Base-by-base conservation (phyloP, 176 grass and related monocot genomes). In the Oryza meridionalis region DNA sequence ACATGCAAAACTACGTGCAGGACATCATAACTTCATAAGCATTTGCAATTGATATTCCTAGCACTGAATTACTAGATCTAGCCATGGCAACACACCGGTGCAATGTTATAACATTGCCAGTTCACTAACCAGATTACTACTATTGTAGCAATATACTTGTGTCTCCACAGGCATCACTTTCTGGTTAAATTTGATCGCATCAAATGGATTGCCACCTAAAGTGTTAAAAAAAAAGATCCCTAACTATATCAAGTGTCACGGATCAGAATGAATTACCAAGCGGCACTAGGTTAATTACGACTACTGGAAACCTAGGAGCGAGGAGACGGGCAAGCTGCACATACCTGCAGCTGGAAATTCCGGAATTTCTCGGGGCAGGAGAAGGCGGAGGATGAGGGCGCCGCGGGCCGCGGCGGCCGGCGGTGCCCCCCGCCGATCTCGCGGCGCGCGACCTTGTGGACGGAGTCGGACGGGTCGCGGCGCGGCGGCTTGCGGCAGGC, bases 351-450 rank as follows among this genome's bases (percentile, higher is more conserved):
- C 85, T 84, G 89, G 89, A 91, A 80, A 65, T 91, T 87, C 64
- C 81, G 85, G 85, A 91, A 91, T 42, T 81, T 91, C 89, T 91
- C 89, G 59, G 88, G 88, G 65, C 81, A 87, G 25, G 85, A 84
- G 76, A 83, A 90, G 38, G 79, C 19, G n/a, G 84, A 79, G 27
- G 84, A 83, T 11, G 84, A 90, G 15, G 70, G 76, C 22, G 81
- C 84, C 38, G 70, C 81, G 29, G 80, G 84, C 3, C 84, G 84
- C 65, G 84, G 75, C 5, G 80, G 89, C 0, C 84, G 84, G 0
- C 89, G 81, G 53, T 86, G 85, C 6, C 84, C 89, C 32, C 89
- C 85, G 70, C 89, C 89, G 81, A 91, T 91, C 89, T 91, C 89
- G 17, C 84, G 89, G 80, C 84, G 80, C 29, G 84, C 75, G 63